phyloP scores from a whole-genome alignment of 2,329 filamentous ascomycete genomes.

The Mariannaea elegans region DNA sequence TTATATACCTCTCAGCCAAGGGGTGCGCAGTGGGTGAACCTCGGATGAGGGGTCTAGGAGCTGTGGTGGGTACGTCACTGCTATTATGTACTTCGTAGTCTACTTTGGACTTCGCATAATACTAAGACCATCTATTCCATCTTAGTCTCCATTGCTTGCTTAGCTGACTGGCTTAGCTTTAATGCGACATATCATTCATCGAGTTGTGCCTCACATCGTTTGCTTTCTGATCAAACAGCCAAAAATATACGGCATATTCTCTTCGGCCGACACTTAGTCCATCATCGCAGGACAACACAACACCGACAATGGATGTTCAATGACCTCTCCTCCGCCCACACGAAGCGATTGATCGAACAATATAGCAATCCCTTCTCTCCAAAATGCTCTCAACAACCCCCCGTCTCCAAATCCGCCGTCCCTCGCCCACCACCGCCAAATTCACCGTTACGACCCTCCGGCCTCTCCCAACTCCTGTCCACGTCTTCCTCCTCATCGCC shows the following conservation, averaged over 20 bases:
- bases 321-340: not conserved
- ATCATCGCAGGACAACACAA: not conserved
- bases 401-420: constrained; percentile 69
- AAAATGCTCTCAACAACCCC: constrained; percentile 70
- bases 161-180: no score
- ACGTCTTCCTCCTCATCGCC: constrained; percentile 53
- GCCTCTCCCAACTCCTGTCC: constrained; percentile 56
- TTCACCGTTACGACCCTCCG: constrained; percentile 90
- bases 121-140: not conserved
- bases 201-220: no score
- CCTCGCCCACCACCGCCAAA: constrained; percentile 88
- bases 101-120: no score
- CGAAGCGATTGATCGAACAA: constrained; percentile 7
- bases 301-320: not conserved
- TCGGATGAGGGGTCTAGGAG: not conserved
- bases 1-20: constrained; percentile 36
- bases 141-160: no score
- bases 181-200: no score
- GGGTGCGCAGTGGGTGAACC: not conserved
- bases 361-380: not conserved
- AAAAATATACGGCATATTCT: no score
- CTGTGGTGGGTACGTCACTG: not conserved
- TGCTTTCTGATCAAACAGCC: no score
- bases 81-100: not conserved
- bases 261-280: not conserved